phyloP scores from a whole-genome alignment of 352 stramenopile genomes.

The Phytophthora nicotianae region DNA sequence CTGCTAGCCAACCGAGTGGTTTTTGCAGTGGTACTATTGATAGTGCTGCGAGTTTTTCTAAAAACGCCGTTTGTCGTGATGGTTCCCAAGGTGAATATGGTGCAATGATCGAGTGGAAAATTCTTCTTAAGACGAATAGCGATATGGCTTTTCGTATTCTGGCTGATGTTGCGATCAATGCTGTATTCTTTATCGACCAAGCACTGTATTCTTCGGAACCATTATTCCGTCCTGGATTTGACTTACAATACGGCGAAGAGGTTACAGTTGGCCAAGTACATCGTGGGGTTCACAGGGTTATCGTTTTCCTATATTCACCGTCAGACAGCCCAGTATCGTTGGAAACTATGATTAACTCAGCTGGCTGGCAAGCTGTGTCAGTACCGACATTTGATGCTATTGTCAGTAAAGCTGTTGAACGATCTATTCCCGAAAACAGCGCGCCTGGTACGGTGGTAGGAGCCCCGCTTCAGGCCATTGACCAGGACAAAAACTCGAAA shows the following conservation, averaged over 20 bases:
- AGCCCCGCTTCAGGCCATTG: conserved; percentile 19
- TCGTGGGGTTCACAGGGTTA: conserved; percentile 19
- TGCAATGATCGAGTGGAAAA: conserved; percentile 18
- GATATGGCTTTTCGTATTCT: conserved; percentile 21
- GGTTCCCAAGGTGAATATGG: conserved; percentile 8
- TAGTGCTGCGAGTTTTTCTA: conserved; percentile 10
- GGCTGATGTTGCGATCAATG: conserved; percentile 3
- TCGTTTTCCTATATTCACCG: conserved; percentile 19
- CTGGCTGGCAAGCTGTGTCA: conserved; percentile 18
- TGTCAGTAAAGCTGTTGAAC: conserved; percentile 4
- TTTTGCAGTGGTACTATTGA: conserved; percentile 17
- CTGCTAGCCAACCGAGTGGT: conserved; percentile 6
- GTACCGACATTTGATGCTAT: conserved; percentile 10
- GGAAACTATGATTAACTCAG: conserved; percentile 15
- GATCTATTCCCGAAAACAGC: conserved; percentile 31
- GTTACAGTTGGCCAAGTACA: conserved; percentile 9
- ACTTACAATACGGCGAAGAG: conserved; percentile 23
- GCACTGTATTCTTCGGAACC: background rate
- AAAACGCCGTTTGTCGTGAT: conserved; percentile 6
- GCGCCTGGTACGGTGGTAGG: conserved; percentile 11
- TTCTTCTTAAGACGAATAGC: conserved; percentile 16
- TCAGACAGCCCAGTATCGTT: conserved; percentile 15
- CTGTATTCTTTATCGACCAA: conserved; percentile 20
- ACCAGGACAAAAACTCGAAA: conserved; percentile 22
- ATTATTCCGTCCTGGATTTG: conserved; percentile 18